Evolutionary conservation across 306 rosid species (phyloP).

Genomic region (Sophora flavescens): DNA sequence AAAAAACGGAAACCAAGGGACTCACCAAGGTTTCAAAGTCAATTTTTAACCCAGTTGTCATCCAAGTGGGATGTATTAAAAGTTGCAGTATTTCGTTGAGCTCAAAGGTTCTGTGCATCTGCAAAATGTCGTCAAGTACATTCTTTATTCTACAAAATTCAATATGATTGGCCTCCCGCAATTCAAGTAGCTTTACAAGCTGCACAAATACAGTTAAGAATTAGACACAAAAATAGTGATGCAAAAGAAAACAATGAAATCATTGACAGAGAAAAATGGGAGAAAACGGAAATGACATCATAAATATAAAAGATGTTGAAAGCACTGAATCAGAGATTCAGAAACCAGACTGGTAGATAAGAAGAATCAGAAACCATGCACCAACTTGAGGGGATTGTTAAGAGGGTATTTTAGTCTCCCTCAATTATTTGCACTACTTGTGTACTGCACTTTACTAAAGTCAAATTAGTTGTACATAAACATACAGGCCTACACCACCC

Average conservation of each 20-base stretch:
- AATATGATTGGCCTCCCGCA: constrained; percentile 92
- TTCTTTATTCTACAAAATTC: constrained; percentile 94
- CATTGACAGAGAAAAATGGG: not conserved
- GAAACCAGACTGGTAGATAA: not conserved
- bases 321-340: not conserved
- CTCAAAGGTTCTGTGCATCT: constrained; percentile 69
- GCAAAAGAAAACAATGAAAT: constrained; percentile 27
- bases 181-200: constrained; percentile 96
- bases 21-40: constrained; percentile 85
- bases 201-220: constrained; percentile 55
- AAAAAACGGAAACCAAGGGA: constrained; percentile 22
- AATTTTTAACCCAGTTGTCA: constrained; percentile 86
- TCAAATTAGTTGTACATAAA: too few species aligned
- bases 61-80: constrained; percentile 90
- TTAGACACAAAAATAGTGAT: constrained; percentile 39
- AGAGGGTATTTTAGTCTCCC: too few species aligned
- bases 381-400: too few species aligned
- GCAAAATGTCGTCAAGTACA: constrained; percentile 85
- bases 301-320: constrained; percentile 36
- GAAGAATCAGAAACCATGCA: not conserved
- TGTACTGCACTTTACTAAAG: too few species aligned
- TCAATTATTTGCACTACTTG: too few species aligned
- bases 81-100: constrained; percentile 75
- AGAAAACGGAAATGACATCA: not conserved
- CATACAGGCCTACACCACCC: too few species aligned